Conservation (phyloP, 345 rosid genomes). For the Eucalyptus dawsonii region DNA sequence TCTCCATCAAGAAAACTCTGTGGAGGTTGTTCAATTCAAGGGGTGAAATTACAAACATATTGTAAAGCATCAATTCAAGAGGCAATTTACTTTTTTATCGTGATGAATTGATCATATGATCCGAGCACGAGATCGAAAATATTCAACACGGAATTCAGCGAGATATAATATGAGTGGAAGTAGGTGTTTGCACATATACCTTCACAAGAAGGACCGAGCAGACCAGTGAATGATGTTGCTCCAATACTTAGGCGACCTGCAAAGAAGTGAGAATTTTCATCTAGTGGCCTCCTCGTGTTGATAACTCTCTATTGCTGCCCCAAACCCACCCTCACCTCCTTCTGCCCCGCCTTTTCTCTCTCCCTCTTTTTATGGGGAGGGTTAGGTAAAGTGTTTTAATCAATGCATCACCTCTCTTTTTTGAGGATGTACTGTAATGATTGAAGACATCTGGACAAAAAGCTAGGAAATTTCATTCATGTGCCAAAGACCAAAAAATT, state of each 20-base stretch:
- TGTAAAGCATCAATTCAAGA: not conserved
- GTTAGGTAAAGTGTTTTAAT: not conserved
- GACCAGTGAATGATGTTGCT: not conserved
- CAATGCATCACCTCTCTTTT: accelerated
- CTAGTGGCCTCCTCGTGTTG: not conserved
- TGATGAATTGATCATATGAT: not conserved
- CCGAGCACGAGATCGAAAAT: not conserved
- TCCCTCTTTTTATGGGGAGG: not conserved
- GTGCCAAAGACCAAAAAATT: no score
- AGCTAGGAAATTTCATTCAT: no score
- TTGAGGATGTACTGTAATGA: accelerated
- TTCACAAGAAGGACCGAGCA: not conserved
- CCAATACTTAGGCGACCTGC: not conserved
- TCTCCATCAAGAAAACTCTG: not conserved
- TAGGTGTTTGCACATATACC: not conserved
- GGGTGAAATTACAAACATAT: not conserved
- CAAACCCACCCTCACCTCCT: no score
- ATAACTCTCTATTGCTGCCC: no score
- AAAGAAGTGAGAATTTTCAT: not conserved
- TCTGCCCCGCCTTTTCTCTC: no score
- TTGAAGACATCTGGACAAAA: no score
- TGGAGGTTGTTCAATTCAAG: not conserved
- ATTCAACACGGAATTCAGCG: no score
- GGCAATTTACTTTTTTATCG: not conserved
- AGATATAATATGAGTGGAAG: not conserved